A percentile compares a stretch with the other conserved stretches of the same genome.
Evolutionary conservation across 2,329 filamentous ascomycete species (phyloP).

Genomic region (Aquanectria penicillioides): DNA sequence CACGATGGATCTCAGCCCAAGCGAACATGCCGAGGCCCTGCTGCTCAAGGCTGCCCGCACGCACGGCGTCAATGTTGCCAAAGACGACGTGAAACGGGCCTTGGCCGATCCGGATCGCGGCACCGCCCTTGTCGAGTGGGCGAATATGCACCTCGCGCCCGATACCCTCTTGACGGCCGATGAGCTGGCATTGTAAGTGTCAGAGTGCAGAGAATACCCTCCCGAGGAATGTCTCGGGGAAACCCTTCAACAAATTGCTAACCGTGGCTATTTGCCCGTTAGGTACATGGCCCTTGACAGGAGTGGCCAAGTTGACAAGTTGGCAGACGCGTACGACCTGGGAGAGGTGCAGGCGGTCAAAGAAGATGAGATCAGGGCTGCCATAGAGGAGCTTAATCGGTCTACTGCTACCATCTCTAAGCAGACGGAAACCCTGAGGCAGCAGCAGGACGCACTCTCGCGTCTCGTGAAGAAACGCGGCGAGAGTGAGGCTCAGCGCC

Average conservation of each 20-base stretch:
- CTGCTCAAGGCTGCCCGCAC: constrained; percentile 46
- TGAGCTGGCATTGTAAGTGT: constrained; percentile 62
- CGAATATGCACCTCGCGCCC: constrained; percentile 55
- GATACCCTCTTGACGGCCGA: constrained; percentile 65
- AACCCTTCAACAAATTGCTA: constrained; percentile 12
- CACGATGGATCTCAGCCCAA: constrained; percentile 42
- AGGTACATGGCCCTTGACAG: constrained; percentile 63
- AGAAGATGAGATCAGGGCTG: constrained; percentile 68
- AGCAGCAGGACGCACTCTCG: constrained; percentile 70
- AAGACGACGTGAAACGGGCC: constrained; percentile 51
- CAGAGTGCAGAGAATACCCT: too few species aligned
- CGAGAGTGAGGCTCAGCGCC: constrained; percentile 43
- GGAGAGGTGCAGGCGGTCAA: constrained; percentile 60
- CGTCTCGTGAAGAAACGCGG: constrained; percentile 56
- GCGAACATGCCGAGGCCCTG: constrained; percentile 45
- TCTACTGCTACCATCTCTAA: constrained; percentile 72
- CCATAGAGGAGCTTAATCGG: constrained; percentile 70
- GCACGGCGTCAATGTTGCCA: constrained; percentile 44
- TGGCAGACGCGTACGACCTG: constrained; percentile 58
- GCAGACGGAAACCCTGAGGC: constrained; percentile 69
- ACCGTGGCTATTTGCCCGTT: constrained; percentile 12
- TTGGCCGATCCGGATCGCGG: constrained; percentile 49
- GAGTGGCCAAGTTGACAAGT: constrained; percentile 57
- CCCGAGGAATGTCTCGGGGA: constrained; percentile 25
- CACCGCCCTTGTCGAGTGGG: constrained; percentile 58